Conservation (phyloP, 1,284 basidiomycete species). For the Ceratorhiza oryzae-sativae region DNA sequence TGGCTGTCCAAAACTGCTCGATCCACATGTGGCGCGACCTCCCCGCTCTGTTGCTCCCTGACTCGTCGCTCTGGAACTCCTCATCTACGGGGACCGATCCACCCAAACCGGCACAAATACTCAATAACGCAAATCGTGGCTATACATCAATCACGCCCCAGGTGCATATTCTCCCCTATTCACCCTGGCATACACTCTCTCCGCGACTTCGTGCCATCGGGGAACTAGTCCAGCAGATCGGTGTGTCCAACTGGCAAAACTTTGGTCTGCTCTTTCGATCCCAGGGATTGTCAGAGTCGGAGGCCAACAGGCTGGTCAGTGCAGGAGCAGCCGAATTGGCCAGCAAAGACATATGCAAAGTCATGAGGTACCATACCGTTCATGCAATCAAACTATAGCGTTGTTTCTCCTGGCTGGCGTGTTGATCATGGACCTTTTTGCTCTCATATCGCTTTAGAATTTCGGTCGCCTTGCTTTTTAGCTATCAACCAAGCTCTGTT, state of each 20-base stretch:
- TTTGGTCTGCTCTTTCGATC: conserved; percentile 28
- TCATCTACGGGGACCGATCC: background rate
- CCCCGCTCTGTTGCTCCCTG: conserved; percentile 4
- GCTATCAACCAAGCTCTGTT: too few species aligned
- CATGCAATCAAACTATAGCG: conserved; percentile 21
- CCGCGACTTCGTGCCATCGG: conserved; percentile 18
- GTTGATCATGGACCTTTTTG: too few species aligned
- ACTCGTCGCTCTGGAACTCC: conserved; percentile 3
- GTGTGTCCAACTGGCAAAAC: conserved; percentile 19
- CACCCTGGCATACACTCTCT: conserved; percentile 4
- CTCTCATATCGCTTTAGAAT: too few species aligned
- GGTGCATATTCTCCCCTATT: conserved; percentile 12
- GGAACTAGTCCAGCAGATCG: conserved; percentile 26
- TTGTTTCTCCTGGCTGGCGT: too few species aligned
- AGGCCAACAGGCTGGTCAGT: background rate
- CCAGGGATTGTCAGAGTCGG: conserved; percentile 1
- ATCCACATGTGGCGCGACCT: conserved; percentile 31
- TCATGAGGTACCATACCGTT: conserved; percentile 33
- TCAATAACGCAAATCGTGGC: background rate
- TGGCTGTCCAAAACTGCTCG: background rate
- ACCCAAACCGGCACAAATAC: background rate
- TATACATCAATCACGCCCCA: background rate
- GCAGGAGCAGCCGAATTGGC: background rate
- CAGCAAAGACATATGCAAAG: background rate
- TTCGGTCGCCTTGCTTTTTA: too few species aligned